These are phyloP conservation scores for Nicotiana tabacum DNA, from an alignment of 257 asterid species.

Conservation along the genomic window DNA sequence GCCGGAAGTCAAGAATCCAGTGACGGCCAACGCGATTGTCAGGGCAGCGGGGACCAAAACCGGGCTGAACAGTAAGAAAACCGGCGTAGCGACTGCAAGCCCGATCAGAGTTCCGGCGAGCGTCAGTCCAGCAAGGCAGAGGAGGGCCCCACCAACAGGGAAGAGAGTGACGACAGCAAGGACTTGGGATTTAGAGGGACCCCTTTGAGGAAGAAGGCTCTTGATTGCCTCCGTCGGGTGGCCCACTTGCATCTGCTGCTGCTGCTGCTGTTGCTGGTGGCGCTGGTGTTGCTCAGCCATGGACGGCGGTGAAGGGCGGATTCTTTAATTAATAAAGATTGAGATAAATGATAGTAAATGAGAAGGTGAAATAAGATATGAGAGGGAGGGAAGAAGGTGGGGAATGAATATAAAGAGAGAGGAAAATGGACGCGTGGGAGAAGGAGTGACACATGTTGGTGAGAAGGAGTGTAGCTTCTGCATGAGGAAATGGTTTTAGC, in stretches of 20 bases:
- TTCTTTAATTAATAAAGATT: neutral
- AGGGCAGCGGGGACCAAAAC: slow-evolving; percentile 59
- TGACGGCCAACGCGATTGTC: slow-evolving; percentile 36
- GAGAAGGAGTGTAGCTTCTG: slow-evolving; percentile 17
- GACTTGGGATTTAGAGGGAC: slow-evolving; percentile 44
- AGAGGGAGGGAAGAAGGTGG: neutral
- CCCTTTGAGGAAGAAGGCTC: slow-evolving; percentile 23
- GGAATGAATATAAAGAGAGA: slow-evolving; percentile 20
- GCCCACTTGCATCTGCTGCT: neutral
- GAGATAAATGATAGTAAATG: neutral
- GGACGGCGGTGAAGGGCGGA: neutral
- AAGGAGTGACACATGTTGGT: slow-evolving; percentile 40
- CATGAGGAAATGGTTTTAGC: slow-evolving; percentile 9
- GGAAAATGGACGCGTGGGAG: slow-evolving; percentile 39
- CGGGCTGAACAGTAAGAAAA: slow-evolving; percentile 66
- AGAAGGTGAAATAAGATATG: neutral
- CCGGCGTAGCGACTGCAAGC: slow-evolving; percentile 43
- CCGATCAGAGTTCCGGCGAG: slow-evolving; percentile 51
- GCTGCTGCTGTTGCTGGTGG: slow-evolving; percentile 13
- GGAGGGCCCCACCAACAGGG: slow-evolving; percentile 56
- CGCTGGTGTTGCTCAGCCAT: slow-evolving; percentile 27
- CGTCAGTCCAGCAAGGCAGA: slow-evolving; percentile 48
- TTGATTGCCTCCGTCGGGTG: slow-evolving; percentile 11
- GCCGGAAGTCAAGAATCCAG: slow-evolving; percentile 59
- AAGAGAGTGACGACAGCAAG: slow-evolving; percentile 54